These are phyloP conservation scores for Nitzschia putrida DNA, from an alignment of 108 stramenopile genomes.

Conservation along the genomic window DNA sequence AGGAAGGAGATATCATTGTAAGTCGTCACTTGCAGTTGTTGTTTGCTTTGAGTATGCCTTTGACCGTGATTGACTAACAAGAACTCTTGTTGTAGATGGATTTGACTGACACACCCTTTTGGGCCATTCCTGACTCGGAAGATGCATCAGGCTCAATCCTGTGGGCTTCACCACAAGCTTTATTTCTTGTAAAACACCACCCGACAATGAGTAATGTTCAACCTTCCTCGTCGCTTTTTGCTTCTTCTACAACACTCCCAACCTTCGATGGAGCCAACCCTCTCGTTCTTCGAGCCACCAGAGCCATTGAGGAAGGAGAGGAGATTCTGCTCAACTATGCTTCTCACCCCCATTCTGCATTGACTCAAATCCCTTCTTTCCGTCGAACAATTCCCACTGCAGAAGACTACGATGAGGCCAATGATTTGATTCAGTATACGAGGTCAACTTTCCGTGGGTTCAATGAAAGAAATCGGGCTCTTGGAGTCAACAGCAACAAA, in stretches of 20 bases:
- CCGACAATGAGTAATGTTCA: conserved; percentile 9
- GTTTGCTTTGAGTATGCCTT: neutral
- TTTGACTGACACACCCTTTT: neutral
- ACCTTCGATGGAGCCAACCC: neutral
- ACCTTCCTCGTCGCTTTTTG: conserved; percentile 8
- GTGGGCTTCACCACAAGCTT: conserved; percentile 9
- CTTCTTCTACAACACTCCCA: neutral
- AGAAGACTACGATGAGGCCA: conserved; percentile 8
- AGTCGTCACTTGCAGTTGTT: neutral
- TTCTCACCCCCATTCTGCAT: neutral
- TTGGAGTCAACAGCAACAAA: neutral
- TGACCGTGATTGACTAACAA: neutral
- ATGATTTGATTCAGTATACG: conserved; percentile 5
- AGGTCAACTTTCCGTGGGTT: conserved; percentile 12
- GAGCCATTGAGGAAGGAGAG: conserved; percentile 5
- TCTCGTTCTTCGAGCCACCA: neutral
- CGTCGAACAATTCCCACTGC: neutral
- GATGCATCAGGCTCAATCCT: neutral
- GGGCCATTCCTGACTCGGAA: neutral
- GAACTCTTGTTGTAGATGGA: neutral
- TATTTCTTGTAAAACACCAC: conserved; percentile 15
- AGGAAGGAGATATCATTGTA: conserved; percentile 38
- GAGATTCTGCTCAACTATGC: conserved; percentile 3
- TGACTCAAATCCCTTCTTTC: neutral
- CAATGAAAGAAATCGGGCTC: neutral